Percentiles rank a stretch among this genome's conserved stretches.
Evolutionary conservation across 768 basidiomycete species (phyloP).

Genomic region (Mycena amicta): DNA sequence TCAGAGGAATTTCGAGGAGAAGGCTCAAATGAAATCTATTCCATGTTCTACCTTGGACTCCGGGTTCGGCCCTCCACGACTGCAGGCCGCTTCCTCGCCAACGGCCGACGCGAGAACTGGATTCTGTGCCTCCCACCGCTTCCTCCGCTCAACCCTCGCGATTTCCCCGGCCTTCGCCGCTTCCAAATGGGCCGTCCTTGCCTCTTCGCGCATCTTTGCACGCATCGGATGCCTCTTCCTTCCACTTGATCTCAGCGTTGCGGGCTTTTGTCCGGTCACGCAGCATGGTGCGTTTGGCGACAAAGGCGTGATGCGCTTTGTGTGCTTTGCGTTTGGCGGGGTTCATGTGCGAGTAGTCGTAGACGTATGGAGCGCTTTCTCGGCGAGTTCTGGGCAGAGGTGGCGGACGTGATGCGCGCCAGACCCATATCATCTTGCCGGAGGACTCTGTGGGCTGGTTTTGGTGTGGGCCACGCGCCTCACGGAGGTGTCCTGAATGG

Average conservation of each 20-base stretch:
- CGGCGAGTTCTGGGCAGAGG: not conserved
- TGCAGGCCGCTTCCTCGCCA: conserved; percentile 4
- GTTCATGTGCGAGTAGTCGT: conserved; percentile 26
- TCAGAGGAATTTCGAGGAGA: too few relatives aligned
- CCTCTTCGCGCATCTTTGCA: not conserved
- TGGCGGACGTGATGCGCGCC: conserved; percentile 11
- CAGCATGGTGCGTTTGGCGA: conserved; percentile 7
- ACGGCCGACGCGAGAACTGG: not conserved
- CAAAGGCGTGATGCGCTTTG: conserved; percentile 9
- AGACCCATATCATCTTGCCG: conserved; percentile 9
- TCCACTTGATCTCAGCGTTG: not conserved
- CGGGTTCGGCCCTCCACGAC: too few relatives aligned
- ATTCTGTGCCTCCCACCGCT: conserved; percentile 9
- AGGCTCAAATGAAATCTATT: too few relatives aligned
- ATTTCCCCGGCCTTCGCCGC: conserved; percentile 4
- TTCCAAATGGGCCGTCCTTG: conserved; percentile 5
- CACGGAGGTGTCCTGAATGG: conserved; percentile 9
- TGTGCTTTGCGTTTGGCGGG: conserved; percentile 17
- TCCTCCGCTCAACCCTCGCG: conserved; percentile 3
- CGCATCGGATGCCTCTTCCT: not conserved
- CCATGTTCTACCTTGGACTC: too few relatives aligned
- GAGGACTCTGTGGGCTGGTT: not conserved
- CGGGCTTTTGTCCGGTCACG: not conserved
- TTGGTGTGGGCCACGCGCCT: conserved; percentile 6
- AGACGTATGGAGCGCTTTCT: conserved; percentile 3